phyloP scores from a whole-genome alignment of 768 basidiomycete species.

The Boletus pseudopeckii region DNA sequence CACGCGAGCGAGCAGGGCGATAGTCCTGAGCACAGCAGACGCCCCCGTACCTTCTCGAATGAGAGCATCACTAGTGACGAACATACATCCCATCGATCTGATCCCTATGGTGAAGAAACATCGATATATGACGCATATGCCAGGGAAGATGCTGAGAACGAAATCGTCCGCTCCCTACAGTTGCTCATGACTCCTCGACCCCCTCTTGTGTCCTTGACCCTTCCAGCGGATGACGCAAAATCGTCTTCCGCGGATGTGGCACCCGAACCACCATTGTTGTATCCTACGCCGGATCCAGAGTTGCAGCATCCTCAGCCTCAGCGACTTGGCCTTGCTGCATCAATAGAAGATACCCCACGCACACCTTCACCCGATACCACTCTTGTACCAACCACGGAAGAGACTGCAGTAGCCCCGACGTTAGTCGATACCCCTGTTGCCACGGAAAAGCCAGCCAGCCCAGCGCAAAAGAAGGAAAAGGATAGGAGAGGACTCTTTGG shows the following conservation, averaged over 20 bases:
- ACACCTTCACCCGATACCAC: constrained; percentile 56
- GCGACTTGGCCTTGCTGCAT: constrained; percentile 35
- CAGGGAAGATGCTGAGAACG: constrained; percentile 50
- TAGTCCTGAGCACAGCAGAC: constrained; percentile 37
- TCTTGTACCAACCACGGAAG: constrained; percentile 23
- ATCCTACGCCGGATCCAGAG: constrained; percentile 35
- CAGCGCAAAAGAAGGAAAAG: constrained; percentile 57
- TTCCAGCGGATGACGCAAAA: constrained; percentile 16
- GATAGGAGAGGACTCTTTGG: constrained; percentile 68
- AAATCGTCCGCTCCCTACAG: constrained; percentile 20
- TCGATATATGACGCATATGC: constrained; percentile 85
- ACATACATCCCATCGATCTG: constrained; percentile 48
- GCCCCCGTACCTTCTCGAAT: constrained; percentile 35
- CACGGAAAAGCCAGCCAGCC: constrained; percentile 22
- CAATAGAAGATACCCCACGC: constrained; percentile 41
- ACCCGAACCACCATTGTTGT: constrained; percentile 31
- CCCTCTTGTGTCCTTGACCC: constrained; percentile 25
- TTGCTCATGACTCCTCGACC: constrained; percentile 17
- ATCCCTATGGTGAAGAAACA: constrained; percentile 78
- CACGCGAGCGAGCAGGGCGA: constrained; percentile 62
- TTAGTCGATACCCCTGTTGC: constrained; percentile 19
- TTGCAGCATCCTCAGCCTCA: constrained; percentile 71
- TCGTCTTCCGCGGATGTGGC: constrained; percentile 6
- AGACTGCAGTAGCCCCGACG: constrained; percentile 26
- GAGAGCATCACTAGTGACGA: constrained; percentile 38